Percentiles rank a stretch among this genome's conserved stretches.
Conservation (phyloP, 2,329 filamentous ascomycete species). For the Aspergillus sp. region DNA sequence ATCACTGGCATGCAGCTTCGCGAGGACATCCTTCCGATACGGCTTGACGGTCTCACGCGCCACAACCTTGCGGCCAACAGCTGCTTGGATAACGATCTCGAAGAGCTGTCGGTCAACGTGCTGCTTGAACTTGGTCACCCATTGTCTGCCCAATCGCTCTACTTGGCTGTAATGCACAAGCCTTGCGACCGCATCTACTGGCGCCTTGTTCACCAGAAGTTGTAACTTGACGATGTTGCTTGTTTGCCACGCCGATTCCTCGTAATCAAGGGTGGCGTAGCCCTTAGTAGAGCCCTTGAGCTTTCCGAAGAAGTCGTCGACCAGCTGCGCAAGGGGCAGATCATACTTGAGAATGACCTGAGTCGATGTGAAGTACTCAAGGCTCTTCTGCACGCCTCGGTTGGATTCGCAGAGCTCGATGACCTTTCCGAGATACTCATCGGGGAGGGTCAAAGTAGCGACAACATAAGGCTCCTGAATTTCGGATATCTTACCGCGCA, state of each 20-base stretch:
- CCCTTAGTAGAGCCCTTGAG: conserved; percentile 92
- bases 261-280: conserved; percentile 94
- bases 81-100: conserved; percentile 92
- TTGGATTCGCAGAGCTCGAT: conserved; percentile 94
- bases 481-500: conserved; percentile 59
- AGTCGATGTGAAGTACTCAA: conserved; percentile 87
- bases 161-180: conserved; percentile 82
- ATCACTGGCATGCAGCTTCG: conserved; percentile 91
- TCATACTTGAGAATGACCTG: conserved; percentile 96
- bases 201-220: conserved; percentile 86
- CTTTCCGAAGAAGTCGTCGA: conserved; percentile 97
- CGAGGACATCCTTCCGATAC: conserved; percentile 91
- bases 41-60: conserved; percentile 95
- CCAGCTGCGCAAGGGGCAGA: conserved; percentile 81
- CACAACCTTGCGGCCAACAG: conserved; percentile 77
- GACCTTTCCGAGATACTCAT: conserved; percentile 89
- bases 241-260: conserved; percentile 84
- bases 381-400: conserved; percentile 79
- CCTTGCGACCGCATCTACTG: conserved; percentile 92
- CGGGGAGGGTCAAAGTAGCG: conserved; percentile 85
- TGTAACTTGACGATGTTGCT: conserved; percentile 86
- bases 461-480: conserved; percentile 75
- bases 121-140: conserved; percentile 96
- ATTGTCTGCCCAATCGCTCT: conserved; percentile 76
- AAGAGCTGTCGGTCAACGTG: conserved; percentile 97